Base-by-base conservation (phyloP, 2,329 filamentous ascomycete species). In the Lachnellula cervina region DNA sequence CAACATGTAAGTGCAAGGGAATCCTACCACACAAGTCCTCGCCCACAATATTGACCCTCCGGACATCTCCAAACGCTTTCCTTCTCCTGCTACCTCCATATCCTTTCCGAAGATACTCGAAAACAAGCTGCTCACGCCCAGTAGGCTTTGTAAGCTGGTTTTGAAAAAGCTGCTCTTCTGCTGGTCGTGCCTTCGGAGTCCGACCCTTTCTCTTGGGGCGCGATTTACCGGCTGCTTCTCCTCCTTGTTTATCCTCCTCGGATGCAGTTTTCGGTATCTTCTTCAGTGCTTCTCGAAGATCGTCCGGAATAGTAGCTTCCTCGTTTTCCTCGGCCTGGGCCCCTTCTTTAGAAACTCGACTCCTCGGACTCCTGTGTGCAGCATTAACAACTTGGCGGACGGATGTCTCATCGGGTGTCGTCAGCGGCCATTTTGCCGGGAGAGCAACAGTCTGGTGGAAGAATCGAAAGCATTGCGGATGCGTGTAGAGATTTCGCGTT, bases 1-100 rank as follows among this genome's bases (percentile, higher is more conserved):
- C n/a, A 48, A 11, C 28, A 5, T 9, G 9, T n/a, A 38, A 46
- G 16, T 40, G 4, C 25, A 46, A 35, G 35, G 16, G 3, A 23
- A 35, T 49, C 59, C 46, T 64, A 68, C 68, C 65, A 59, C 80
- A 82, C 16, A 86, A 73, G 37, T 70, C 62, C 14, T 78, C 72
- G 64, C 74, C 76, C 16, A 80, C 74, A 23, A 86, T 70, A 60
- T 86, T 80, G 38, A 84, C 72, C 21, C 82, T 68, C 17, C 70
- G 55, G 54, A 66, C 71, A 55, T 77, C 76, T 42, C 57, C 45
- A 13, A 47, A 14, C 6, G 51, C 21, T n/a, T 48, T 17, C 8
- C 21, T 48, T 43, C 23, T 42, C 25, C 16, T 21, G 35, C 5
- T 28, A n/a, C 34, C 48, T 13, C 48, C 48, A 49, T 49, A 40